Evolutionary conservation across 2,329 filamentous ascomycete genomes (phyloP).

Genomic region (Bimuria novae-zelandiae): DNA sequence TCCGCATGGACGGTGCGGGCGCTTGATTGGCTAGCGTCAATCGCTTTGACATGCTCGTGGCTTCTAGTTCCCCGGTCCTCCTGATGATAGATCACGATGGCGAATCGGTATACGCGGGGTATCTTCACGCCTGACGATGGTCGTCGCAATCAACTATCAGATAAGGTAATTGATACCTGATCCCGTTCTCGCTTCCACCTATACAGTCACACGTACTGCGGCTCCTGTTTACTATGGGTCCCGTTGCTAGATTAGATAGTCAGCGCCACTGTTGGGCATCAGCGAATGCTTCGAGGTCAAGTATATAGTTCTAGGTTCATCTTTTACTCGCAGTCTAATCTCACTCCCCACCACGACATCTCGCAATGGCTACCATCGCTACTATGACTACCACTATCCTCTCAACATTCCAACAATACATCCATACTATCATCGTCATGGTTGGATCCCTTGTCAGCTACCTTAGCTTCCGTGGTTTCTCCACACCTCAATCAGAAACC

Average conservation of each 20-base stretch:
- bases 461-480: slow-evolving; percentile 28
- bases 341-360: not conserved
- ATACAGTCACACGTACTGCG: not conserved
- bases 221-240: no score
- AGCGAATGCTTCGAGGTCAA: not conserved
- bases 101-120: not conserved
- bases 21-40: not conserved
- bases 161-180: slow-evolving; percentile 4
- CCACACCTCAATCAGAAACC: slow-evolving; percentile 17
- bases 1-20: not conserved
- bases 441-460: slow-evolving; percentile 34
- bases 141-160: not conserved
- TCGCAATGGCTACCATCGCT: not conserved
- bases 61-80: not conserved
- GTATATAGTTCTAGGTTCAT: not conserved
- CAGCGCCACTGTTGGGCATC: not conserved
- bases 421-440: slow-evolving; percentile 18
- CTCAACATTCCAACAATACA: not conserved
- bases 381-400: not conserved
- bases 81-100: not conserved
- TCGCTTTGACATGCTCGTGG: not conserved
- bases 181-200: not conserved
- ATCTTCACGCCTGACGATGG: not conserved
- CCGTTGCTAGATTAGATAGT: no score
- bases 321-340: not conserved